These are phyloP conservation scores for Daucus carota DNA, from an alignment of 129 eudicot genomes.

Conservation along the genomic window DH1_v3.0 NC_030386.2:22995001-22995500, in stretches of 20 bases:
- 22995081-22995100: slow-evolving; percentile 46
- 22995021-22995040: neutral
- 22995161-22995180: slow-evolving; percentile 29
- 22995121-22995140: slow-evolving; percentile 40
- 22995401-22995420: neutral
- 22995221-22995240: slow-evolving; percentile 39
- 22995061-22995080: slow-evolving; percentile 45
- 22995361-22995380: slow-evolving; percentile 25
- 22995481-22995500: neutral
- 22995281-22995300: slow-evolving; percentile 43
- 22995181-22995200: slow-evolving; percentile 39
- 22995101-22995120: slow-evolving; percentile 36
- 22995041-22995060: neutral
- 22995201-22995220: slow-evolving; percentile 34
- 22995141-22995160: slow-evolving; percentile 35
- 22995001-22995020: neutral
- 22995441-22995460: neutral
- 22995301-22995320: slow-evolving; percentile 38
- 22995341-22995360: slow-evolving; percentile 37
- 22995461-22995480: neutral
- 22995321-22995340: slow-evolving; percentile 59
- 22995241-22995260: slow-evolving; percentile 35
- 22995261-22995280: slow-evolving; percentile 59
- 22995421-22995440: neutral
- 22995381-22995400: neutral